phyloP scores from a whole-genome alignment of 352 stramenopile genomes.

The Phytophthora agathidicida region DNA sequence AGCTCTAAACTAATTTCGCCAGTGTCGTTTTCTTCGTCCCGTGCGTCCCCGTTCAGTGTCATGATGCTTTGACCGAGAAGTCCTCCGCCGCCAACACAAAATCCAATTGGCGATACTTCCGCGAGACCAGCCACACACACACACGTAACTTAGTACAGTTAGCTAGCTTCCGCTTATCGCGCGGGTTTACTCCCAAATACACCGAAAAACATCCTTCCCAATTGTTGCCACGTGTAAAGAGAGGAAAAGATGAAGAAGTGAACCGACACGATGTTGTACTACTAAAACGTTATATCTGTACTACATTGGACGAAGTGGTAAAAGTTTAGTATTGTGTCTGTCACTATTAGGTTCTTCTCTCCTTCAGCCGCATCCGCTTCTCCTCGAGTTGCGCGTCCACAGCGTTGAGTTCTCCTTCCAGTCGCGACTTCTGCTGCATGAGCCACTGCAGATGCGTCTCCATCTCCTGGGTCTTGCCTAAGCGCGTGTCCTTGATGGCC shows the following conservation, averaged over 20 bases:
- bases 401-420: slow-evolving; percentile 51
- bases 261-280: no score
- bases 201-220: background rate
- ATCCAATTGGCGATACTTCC: slow-evolving; percentile 18
- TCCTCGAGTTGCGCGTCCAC: slow-evolving; percentile 60
- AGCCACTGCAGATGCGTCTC: slow-evolving; percentile 66
- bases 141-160: no score
- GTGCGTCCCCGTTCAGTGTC: slow-evolving; percentile 22
- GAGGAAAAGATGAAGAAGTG: no score
- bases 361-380: slow-evolving; percentile 60
- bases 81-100: slow-evolving; percentile 6
- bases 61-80: slow-evolving; percentile 13
- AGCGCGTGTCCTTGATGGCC: slow-evolving; percentile 46
- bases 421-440: slow-evolving; percentile 43
- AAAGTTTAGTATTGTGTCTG: no score
- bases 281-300: slow-evolving; percentile 9
- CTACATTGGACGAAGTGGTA: background rate
- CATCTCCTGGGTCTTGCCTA: slow-evolving; percentile 48
- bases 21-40: slow-evolving; percentile 18
- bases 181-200: slow-evolving; percentile 26
- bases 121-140: slow-evolving; percentile 27
- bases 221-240: no score
- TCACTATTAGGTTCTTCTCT: slow-evolving; percentile 35
- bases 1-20: slow-evolving; percentile 51
- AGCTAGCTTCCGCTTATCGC: slow-evolving; percentile 20